These are phyloP conservation scores for Sphaerulina vaccinii DNA, from an alignment of 2,329 filamentous ascomycete genomes.

Conservation along the genomic window DNA sequence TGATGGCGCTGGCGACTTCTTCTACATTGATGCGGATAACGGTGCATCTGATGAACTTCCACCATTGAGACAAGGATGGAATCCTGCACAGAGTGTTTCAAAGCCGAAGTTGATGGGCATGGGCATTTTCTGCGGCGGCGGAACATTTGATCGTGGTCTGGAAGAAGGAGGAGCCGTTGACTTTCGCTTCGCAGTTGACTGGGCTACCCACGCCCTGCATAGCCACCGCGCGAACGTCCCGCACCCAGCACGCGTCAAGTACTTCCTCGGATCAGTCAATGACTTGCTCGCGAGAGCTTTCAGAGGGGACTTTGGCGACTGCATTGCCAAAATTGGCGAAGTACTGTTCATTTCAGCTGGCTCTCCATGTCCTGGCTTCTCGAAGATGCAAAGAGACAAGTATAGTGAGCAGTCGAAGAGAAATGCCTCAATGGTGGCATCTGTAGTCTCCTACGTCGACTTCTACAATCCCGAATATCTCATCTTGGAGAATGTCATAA, in stretches of 20 bases:
- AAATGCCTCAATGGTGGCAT: slow-evolving; percentile 75
- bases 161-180: slow-evolving; percentile 68
- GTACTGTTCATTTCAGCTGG: slow-evolving; percentile 71
- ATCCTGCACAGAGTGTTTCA: not conserved
- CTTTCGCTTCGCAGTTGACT: slow-evolving; percentile 69
- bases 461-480: slow-evolving; percentile 71
- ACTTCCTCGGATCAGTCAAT: slow-evolving; percentile 72
- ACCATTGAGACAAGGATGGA: slow-evolving; percentile 43
- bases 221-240: slow-evolving; percentile 69
- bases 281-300: slow-evolving; percentile 61
- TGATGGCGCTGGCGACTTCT: slow-evolving; percentile 65
- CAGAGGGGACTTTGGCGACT: slow-evolving; percentile 42
- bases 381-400: slow-evolving; percentile 59
- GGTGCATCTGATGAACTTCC: not conserved
- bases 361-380: slow-evolving; percentile 77
- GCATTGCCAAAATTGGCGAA: slow-evolving; percentile 59
- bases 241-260: slow-evolving; percentile 43
- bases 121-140: slow-evolving; percentile 75
- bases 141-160: slow-evolving; percentile 72
- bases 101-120: slow-evolving; percentile 48
- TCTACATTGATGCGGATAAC: slow-evolving; percentile 44
- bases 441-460: slow-evolving; percentile 72
- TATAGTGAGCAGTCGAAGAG: slow-evolving; percentile 56
- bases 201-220: slow-evolving; percentile 62
- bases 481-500: slow-evolving; percentile 72